phyloP scores from a whole-genome alignment of 164 flowering plant genomes.

The Vitis rotundifolia region DNA sequence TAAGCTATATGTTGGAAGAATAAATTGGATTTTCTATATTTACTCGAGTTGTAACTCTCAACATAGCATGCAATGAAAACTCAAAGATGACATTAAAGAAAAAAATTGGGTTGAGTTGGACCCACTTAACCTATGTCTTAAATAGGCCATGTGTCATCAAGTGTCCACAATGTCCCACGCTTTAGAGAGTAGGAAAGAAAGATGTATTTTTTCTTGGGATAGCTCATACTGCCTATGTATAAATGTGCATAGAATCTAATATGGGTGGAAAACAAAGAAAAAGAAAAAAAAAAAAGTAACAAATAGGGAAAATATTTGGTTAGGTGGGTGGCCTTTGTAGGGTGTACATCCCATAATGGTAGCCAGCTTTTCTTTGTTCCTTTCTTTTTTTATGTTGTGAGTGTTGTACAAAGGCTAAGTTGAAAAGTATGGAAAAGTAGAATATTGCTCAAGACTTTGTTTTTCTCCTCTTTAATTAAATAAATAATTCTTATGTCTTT shows the following conservation, averaged over 20 bases:
- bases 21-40: too few relatives aligned
- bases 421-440: slow-evolving; percentile 32
- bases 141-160: too few relatives aligned
- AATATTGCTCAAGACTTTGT: slow-evolving; percentile 22
- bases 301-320: slow-evolving; percentile 21
- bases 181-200: slow-evolving; percentile 19
- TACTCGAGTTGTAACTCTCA: too few relatives aligned
- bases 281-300: slow-evolving; percentile 18
- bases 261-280: slow-evolving; percentile 5
- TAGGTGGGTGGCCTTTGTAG: slow-evolving; percentile 26
- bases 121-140: too few relatives aligned
- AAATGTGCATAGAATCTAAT: slow-evolving; percentile 20
- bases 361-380: slow-evolving; percentile 29
- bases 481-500: too few relatives aligned
- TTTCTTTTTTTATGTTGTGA: slow-evolving; percentile 24
- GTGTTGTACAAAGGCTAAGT: slow-evolving; percentile 29
- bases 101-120: too few relatives aligned
- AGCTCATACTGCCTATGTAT: slow-evolving; percentile 4
- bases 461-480: slow-evolving; percentile 1
- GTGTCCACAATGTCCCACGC: background rate
- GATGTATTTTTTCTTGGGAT: slow-evolving; percentile 16
- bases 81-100: too few relatives aligned
- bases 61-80: too few relatives aligned
- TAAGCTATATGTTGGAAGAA: too few relatives aligned
- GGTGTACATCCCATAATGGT: slow-evolving; percentile 31